Base-by-base conservation (phyloP, 2,329 filamentous ascomycete species). In the Ceratocystis destructans region DNA sequence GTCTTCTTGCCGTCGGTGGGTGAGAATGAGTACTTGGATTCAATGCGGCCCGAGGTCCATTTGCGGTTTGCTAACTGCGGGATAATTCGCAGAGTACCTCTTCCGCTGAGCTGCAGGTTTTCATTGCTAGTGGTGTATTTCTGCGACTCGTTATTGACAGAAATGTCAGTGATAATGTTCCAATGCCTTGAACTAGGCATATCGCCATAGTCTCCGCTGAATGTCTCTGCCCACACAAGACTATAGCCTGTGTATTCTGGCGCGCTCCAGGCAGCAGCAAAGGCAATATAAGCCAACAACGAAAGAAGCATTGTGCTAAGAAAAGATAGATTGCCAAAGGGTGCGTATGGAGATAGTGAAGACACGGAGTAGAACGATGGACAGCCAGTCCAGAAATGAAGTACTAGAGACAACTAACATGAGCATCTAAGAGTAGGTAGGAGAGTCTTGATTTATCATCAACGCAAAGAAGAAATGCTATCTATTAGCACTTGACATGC, bases 41-140 rank as follows among this genome's bases (percentile, higher is more conserved):
- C 82, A 70, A 84, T 77, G 17, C 81, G 80, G 45, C 75, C 80
- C 0, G 82, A 84, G 0, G 80, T 82, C 82, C 82, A 84, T n/a
- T 72, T 72, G 2, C 67, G 67, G 2, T 72, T 66, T 20, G 76
- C 74, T 63, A 75, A 74, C 69, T 74, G 75, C 1, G 82, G 82
- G 33, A 83, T 75, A 59, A 84, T 72, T 71, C 83, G 80, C 2
- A 84, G 71, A 0, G 81, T 80, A 61, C 74, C 74, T 46, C 76
- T 76, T 44, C 81, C 82, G 45, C 77, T 81, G 62, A 80, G 73
- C 67, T 82, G 80, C 15, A 83, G 67, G 72, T 83, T 84, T 25
- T 70, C 68, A 69, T 73, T 77, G 65, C 75, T 77, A 25, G 72
- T 72, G 1, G 77, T 77, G 74, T 83, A 84, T 2, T 73, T 75